phyloP scores from a whole-genome alignment of 1,284 basidiomycete genomes.

The Cutaneotrichosporon cyanovorans region DNA sequence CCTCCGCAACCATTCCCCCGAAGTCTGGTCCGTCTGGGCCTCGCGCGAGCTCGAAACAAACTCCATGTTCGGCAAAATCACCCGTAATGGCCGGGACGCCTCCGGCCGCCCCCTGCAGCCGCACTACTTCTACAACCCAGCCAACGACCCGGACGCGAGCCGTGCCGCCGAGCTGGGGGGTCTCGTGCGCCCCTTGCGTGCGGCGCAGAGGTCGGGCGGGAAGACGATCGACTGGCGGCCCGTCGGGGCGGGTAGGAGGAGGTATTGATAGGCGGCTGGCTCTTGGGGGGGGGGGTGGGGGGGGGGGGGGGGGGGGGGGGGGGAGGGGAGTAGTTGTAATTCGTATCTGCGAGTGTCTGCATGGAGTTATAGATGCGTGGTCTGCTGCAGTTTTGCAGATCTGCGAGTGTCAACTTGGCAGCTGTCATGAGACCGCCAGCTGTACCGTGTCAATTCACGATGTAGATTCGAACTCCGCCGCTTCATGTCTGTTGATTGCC shows the following conservation, averaged over 20 bases:
- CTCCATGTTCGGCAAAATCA: slow-evolving; percentile 45
- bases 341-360: too few species aligned
- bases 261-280: too few species aligned
- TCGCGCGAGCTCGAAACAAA: slow-evolving; percentile 30
- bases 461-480: too few species aligned
- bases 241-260: slow-evolving; percentile 37
- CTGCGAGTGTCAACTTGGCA: too few species aligned
- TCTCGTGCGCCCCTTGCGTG: slow-evolving; percentile 44
- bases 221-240: slow-evolving; percentile 47
- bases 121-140: slow-evolving; percentile 45
- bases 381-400: too few species aligned
- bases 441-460: too few species aligned
- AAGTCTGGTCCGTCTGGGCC: slow-evolving; percentile 40
- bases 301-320: too few species aligned
- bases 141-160: slow-evolving; percentile 36
- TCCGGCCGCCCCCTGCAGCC: slow-evolving; percentile 43
- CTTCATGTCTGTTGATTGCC: too few species aligned
- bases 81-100: slow-evolving; percentile 44
- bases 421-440: too few species aligned
- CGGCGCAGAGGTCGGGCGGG: slow-evolving; percentile 39
- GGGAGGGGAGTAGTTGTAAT: background rate
- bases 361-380: too few species aligned
- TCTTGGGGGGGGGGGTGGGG: too few species aligned
- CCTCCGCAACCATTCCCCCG: slow-evolving; percentile 32
- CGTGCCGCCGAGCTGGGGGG: slow-evolving; percentile 42